Evolutionary conservation across 345 rosid species (phyloP).

Genomic region (Syzygium oleosum): DNA sequence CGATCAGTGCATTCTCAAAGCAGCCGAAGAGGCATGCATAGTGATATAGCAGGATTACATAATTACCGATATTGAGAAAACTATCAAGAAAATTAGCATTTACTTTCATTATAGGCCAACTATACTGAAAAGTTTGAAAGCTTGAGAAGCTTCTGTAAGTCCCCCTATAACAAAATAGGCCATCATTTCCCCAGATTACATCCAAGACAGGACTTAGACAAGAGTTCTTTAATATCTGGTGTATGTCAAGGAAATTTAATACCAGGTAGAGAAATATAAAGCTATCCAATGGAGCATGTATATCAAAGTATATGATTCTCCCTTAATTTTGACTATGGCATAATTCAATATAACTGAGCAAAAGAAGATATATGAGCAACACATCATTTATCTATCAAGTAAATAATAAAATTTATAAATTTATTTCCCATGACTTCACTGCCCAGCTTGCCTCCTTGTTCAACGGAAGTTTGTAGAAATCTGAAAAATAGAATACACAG

Average conservation of each 20-base stretch:
- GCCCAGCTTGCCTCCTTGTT: neutral
- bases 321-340: neutral
- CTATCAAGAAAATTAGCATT: neutral
- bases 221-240: neutral
- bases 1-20: neutral
- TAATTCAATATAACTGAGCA: neutral
- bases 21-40: neutral
- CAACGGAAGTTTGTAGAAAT: neutral
- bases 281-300: neutral
- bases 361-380: neutral
- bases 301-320: neutral
- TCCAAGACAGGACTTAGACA: neutral
- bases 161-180: neutral
- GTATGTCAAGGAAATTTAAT: neutral
- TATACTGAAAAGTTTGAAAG: neutral
- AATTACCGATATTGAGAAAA: neutral
- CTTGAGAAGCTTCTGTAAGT: neutral
- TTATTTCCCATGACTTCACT: neutral
- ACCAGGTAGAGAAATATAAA: neutral
- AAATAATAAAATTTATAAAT: neutral
- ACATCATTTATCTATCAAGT: neutral
- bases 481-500: neutral
- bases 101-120: neutral
- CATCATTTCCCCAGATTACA: neutral
- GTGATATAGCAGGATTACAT: neutral